Evolutionary conservation across 2,329 filamentous ascomycete genomes (phyloP).

Genomic region (Aspergillus chevalieri): DNA sequence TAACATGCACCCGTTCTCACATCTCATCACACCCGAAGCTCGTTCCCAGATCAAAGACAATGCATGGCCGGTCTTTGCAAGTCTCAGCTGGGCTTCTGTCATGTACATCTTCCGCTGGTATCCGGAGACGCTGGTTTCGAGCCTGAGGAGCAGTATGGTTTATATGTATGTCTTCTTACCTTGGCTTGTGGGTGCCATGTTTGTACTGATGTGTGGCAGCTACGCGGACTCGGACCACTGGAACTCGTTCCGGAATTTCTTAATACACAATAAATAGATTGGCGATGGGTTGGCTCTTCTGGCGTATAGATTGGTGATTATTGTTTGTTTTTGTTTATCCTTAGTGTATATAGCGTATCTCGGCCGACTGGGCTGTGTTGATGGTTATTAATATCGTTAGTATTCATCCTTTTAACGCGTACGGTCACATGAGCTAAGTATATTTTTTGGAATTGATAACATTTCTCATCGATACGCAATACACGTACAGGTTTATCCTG

Average conservation of each 20-base stretch:
- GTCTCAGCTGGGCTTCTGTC: slow-evolving; percentile 81
- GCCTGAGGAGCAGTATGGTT: slow-evolving; percentile 88
- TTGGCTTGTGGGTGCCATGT: background rate
- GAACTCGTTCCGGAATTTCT: slow-evolving; percentile 75
- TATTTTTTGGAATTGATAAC: too few relatives aligned
- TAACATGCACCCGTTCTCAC: slow-evolving; percentile 36
- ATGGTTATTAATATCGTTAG: too few relatives aligned
- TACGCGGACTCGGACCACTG: slow-evolving; percentile 79
- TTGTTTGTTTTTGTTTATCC: background rate
- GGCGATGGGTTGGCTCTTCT: background rate
- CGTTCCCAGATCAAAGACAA: slow-evolving; percentile 55
- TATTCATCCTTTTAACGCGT: too few relatives aligned
- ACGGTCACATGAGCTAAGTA: too few relatives aligned
- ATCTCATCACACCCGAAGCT: slow-evolving; percentile 40
- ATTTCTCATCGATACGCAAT: too few relatives aligned
- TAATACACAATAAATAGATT: slow-evolving; percentile 70
- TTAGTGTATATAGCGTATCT: background rate
- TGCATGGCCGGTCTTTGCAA: slow-evolving; percentile 90
- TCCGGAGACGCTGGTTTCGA: slow-evolving; percentile 84
- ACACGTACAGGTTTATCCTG: too few relatives aligned
- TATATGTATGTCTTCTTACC: slow-evolving; percentile 68
- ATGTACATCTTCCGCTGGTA: slow-evolving; percentile 95
- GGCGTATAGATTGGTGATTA: background rate
- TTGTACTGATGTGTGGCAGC: slow-evolving; percentile 32
- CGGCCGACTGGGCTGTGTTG: background rate